A percentile compares a stretch with the other conserved stretches of the same genome.
Conservation (phyloP, 768 basidiomycete genomes). For the Leccinum longicurvipes region DNA sequence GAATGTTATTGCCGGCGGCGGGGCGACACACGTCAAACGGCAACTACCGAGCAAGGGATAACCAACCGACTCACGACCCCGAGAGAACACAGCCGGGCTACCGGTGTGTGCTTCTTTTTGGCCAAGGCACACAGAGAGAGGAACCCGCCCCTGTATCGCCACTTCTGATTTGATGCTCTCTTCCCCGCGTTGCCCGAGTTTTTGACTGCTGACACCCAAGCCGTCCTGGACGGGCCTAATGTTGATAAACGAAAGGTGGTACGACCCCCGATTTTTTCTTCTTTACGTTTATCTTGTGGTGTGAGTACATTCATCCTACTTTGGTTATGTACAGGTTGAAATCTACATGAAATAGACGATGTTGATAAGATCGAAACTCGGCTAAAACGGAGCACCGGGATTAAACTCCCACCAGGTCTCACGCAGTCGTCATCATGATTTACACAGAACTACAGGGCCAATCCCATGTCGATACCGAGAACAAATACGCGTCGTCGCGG, state of each 20-base stretch:
- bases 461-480: neutral
- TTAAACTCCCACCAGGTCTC: neutral
- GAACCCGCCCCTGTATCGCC: neutral
- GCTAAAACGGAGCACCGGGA: neutral
- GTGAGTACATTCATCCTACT: no score
- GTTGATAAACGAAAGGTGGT: no score
- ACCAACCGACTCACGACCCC: neutral
- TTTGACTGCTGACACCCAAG: neutral
- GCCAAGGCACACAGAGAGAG: neutral
- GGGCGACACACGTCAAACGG: neutral
- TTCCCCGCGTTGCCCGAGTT: neutral
- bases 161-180: neutral
- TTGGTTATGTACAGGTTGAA: neutral
- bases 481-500: neutral
- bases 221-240: neutral
- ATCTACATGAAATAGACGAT: no score
- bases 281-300: no score
- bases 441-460: neutral
- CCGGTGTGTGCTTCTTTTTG: neutral
- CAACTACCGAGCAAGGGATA: neutral
- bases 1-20: neutral
- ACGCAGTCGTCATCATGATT: neutral
- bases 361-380: neutral
- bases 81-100: neutral
- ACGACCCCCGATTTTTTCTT: no score